These are phyloP conservation scores for Eucalyptus pauciflora DNA, from an alignment of 345 rosid genomes.

Conservation along the genomic window DNA sequence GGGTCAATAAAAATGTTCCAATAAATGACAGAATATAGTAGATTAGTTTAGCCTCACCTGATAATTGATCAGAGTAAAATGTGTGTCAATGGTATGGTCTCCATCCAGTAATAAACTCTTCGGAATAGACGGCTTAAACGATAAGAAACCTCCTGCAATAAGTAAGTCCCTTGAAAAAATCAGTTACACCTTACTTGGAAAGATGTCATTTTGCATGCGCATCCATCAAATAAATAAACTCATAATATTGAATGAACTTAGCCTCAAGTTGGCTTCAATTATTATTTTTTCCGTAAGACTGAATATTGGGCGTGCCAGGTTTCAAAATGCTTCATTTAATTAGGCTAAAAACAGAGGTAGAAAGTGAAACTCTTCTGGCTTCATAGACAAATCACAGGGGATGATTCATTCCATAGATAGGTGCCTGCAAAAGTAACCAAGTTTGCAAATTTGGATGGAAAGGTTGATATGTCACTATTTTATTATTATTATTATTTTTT, in stretches of 20 bases:
- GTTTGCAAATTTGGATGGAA: neutral
- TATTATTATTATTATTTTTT: neutral
- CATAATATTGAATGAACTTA: neutral
- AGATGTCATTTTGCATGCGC: neutral
- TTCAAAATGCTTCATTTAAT: neutral
- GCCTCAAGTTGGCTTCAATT: neutral
- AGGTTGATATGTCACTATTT: neutral
- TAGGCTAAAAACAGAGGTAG: neutral
- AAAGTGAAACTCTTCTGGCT: neutral
- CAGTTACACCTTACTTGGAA: neutral
- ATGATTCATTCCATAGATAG: neutral
- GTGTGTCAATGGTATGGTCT: slow-evolving; percentile 66
- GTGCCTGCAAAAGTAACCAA: neutral
- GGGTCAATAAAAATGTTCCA: neutral
- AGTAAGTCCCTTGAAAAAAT: neutral
- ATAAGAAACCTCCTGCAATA: slow-evolving; percentile 82
- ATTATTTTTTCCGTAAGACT: neutral
- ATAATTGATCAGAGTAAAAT: slow-evolving; percentile 69
- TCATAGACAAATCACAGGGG: neutral
- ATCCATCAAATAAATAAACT: neutral
- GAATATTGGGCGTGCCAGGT: neutral
- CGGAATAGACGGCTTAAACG: slow-evolving; percentile 81
- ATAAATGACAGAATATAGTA: neutral
- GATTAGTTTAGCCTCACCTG: slow-evolving; percentile 44
- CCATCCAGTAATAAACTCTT: slow-evolving; percentile 80